These are phyloP conservation scores for Fusarium virguliforme DNA, from an alignment of 2,329 filamentous ascomycete species.

Conservation along the genomic window DNA sequence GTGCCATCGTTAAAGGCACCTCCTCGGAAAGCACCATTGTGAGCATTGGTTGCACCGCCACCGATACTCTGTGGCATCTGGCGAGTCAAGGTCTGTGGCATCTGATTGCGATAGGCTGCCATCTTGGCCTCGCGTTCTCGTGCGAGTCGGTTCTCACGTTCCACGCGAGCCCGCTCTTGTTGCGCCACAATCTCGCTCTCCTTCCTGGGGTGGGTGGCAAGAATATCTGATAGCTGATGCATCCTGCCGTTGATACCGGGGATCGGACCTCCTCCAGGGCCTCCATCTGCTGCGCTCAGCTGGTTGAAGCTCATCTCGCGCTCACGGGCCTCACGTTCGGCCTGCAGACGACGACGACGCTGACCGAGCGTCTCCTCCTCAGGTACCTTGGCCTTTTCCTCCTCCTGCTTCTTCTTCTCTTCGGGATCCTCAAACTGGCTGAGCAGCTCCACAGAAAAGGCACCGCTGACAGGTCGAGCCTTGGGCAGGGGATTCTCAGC, in stretches of 20 bases:
- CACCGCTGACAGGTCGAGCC: slow-evolving; percentile 73
- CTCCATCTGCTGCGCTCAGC: slow-evolving; percentile 36
- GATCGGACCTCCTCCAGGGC: slow-evolving; percentile 18
- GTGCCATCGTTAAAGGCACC: slow-evolving; percentile 71
- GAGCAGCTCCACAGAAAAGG: slow-evolving; percentile 80
- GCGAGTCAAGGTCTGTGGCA: slow-evolving; percentile 61
- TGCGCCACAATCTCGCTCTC: slow-evolving; percentile 60
- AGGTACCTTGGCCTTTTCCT: slow-evolving; percentile 53
- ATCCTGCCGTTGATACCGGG: slow-evolving; percentile 56
- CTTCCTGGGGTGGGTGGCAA: slow-evolving; percentile 61
- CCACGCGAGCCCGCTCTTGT: slow-evolving; percentile 60
- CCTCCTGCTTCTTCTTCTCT: slow-evolving; percentile 59
- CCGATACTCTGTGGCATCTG: slow-evolving; percentile 36
- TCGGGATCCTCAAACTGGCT: slow-evolving; percentile 72
- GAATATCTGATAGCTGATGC: slow-evolving; percentile 72
- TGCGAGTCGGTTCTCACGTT: slow-evolving; percentile 60
- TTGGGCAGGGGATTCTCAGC: slow-evolving; percentile 64
- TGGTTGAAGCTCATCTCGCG: slow-evolving; percentile 65
- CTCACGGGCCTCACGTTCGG: slow-evolving; percentile 76
- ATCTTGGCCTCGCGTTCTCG: slow-evolving; percentile 66
- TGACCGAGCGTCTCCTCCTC: slow-evolving; percentile 87
- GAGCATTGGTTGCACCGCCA: slow-evolving; percentile 40
- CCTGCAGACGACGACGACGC: slow-evolving; percentile 80
- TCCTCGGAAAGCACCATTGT: slow-evolving; percentile 65
- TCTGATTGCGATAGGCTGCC: slow-evolving; percentile 65